Base-by-base conservation (phyloP, 1,284 basidiomycete genomes). In the Ceraceosorus guamensis region DNA sequence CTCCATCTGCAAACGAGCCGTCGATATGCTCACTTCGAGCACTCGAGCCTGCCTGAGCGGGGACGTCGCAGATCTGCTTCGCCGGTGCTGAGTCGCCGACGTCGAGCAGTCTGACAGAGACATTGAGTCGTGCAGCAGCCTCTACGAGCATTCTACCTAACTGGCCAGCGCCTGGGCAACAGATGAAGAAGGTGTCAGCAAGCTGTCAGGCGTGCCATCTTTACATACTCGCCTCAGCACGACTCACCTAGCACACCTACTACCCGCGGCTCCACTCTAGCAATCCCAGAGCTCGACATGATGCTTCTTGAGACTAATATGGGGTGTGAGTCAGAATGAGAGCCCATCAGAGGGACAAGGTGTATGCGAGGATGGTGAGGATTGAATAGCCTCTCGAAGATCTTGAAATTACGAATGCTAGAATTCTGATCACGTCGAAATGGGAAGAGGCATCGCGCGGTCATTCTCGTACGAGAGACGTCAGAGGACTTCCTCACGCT, bases 91-190 rank as follows among this genome's bases (percentile, higher is more conserved):
- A 78, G 37, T 82, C 80, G 14, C 89, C 89, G 11, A 85, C 82
- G 75, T 97, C 93, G 49, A 99, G 85, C 65, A 96, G 85, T 39
- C 91, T 79, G n/a, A 93, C 81, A 48, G 87, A 83, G 64, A 97
- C 82, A 71, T 91, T 89, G 57, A 97, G 83, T 39, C 91, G 82
- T 8, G 91, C 86, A 0, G 93, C 93, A 0, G 93, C 87, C 49
- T 88, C 87, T 7, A 87, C 89, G 43, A 99, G 83, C 93, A 99
- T 97, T 45, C 95, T 90, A 48, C 95, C 95, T 14, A 99, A 84
- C 79, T 98, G 93, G 67, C 93, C 93, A 50, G 93, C 95, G 67
- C 93, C 93, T 91, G 52, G 14, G 24, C 24, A 24, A 24, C 24
- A 24, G 16, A 46, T 16, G 44, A 46, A 6, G 44, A 24, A 24